phyloP scores from a whole-genome alignment of 164 flowering plant genomes.

The Brasenia schreberi region DNA sequence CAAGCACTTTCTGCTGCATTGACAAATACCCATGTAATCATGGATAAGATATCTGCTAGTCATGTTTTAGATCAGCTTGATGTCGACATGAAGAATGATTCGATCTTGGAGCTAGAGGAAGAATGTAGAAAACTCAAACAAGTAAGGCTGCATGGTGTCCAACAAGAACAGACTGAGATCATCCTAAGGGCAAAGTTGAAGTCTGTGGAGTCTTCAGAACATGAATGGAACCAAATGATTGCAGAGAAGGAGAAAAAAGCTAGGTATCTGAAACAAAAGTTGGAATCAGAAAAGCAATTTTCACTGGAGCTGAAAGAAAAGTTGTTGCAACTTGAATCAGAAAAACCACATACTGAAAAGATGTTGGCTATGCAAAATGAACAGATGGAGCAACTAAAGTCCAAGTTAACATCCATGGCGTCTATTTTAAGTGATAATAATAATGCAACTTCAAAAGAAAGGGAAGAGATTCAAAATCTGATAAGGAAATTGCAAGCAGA shows the following conservation, averaged over 20 bases:
- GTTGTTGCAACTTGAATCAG: background rate
- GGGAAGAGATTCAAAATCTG: slow-evolving; percentile 9
- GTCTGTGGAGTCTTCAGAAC: background rate
- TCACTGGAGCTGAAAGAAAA: too few species aligned
- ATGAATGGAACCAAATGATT: background rate
- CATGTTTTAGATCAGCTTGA: background rate
- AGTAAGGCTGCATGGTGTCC: background rate
- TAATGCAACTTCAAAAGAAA: slow-evolving; percentile 11
- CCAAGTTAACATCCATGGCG: background rate
- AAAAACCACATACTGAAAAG: background rate
- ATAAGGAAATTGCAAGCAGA: slow-evolving; percentile 11
- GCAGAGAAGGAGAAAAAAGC: background rate
- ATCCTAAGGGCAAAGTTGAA: background rate
- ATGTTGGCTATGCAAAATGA: background rate
- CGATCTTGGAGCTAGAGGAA: background rate
- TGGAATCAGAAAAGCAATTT: background rate
- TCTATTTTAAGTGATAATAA: background rate
- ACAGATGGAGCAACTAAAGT: background rate
- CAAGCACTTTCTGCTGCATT: background rate
- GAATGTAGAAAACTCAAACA: background rate
- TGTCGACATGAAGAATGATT: background rate
- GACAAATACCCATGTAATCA: background rate
- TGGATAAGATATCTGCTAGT: background rate
- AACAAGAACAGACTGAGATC: background rate
- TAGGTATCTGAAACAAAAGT: background rate